Evolutionary conservation across 1,284 basidiomycete genomes (phyloP).

Genomic region (Agroathelia rolfsii): DNA sequence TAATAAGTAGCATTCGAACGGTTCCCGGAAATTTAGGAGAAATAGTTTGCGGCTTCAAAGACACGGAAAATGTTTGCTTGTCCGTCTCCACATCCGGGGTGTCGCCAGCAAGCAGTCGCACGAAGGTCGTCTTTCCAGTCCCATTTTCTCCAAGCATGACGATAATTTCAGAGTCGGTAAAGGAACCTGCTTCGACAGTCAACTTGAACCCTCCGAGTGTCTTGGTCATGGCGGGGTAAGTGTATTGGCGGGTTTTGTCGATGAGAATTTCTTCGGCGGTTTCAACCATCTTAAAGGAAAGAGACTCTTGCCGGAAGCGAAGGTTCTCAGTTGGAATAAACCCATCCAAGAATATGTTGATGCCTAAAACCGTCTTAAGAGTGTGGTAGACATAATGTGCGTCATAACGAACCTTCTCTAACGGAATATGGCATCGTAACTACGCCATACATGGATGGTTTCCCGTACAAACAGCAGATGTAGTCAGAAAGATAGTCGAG

Average conservation of each 20-base stretch:
- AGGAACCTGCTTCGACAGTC: conserved; percentile 76
- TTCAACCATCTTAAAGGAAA: conserved; percentile 94
- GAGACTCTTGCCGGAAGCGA: conserved; percentile 89
- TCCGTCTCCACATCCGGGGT: conserved; percentile 77
- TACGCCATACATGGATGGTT: conserved; percentile 94
- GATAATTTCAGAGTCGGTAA: conserved; percentile 95
- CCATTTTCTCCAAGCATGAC: conserved; percentile 98
- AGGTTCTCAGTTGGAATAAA: conserved; percentile 98
- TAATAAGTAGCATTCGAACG: conserved; percentile 85
- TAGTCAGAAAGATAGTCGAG: conserved; percentile 96
- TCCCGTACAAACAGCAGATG: conserved; percentile 93
- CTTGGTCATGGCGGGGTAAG: conserved; percentile 92
- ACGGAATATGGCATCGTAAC: conserved; percentile 97
- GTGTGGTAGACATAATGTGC: conserved; percentile 7
- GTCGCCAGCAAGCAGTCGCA: conserved; percentile 85
- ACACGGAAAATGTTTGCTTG: conserved; percentile 74
- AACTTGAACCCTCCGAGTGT: conserved; percentile 91
- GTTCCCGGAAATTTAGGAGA: conserved; percentile 92
- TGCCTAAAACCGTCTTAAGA: conserved; percentile 55
- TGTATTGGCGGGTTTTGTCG: conserved; percentile 79
- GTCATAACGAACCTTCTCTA: conserved; percentile 69
- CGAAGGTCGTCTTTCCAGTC: conserved; percentile 95
- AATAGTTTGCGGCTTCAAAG: conserved; percentile 93
- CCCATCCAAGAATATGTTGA: conserved; percentile 97
- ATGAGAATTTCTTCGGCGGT: conserved; percentile 80